Conservation (phyloP, 768 basidiomycete species). For the Kwoniella shandongensis region DNA sequence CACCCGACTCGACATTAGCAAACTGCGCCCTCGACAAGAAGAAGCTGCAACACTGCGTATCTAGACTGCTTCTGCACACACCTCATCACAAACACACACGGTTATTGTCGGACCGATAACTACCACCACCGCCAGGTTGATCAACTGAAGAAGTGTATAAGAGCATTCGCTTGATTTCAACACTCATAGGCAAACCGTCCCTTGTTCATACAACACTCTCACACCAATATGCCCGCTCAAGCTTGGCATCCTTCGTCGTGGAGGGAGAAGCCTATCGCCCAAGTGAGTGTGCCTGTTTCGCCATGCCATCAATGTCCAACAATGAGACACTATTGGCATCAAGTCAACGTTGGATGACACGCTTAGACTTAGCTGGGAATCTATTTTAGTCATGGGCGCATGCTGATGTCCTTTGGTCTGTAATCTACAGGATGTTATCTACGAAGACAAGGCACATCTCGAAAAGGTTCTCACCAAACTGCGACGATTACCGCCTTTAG, state of each 20-base stretch:
- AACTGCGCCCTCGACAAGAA: too few relatives aligned
- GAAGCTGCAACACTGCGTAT: too few relatives aligned
- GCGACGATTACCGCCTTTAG: constrained; percentile 76
- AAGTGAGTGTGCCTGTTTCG: constrained; percentile 58
- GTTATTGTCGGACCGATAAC: too few relatives aligned
- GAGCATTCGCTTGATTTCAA: too few relatives aligned
- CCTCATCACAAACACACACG: too few relatives aligned
- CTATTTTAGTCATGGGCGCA: not conserved
- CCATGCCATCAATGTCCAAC: not conserved
- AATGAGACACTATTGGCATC: not conserved
- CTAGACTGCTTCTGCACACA: too few relatives aligned
- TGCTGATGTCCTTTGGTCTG: not conserved
- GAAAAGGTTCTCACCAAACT: constrained; percentile 74
- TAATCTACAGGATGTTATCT: constrained; percentile 71
- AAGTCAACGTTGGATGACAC: not conserved
- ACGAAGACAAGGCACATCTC: constrained; percentile 66
- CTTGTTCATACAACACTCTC: not conserved
- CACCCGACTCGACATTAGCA: too few relatives aligned
- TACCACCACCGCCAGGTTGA: too few relatives aligned
- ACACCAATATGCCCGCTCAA: constrained; percentile 16
- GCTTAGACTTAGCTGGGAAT: not conserved
- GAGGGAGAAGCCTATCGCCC: constrained; percentile 72
- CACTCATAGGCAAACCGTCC: too few relatives aligned
- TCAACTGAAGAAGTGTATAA: too few relatives aligned
- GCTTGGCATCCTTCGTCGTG: constrained; percentile 77